Evolutionary conservation across 2,329 filamentous ascomycete genomes (phyloP).

Genomic region (Pseudogymnoascus sp.): DNA sequence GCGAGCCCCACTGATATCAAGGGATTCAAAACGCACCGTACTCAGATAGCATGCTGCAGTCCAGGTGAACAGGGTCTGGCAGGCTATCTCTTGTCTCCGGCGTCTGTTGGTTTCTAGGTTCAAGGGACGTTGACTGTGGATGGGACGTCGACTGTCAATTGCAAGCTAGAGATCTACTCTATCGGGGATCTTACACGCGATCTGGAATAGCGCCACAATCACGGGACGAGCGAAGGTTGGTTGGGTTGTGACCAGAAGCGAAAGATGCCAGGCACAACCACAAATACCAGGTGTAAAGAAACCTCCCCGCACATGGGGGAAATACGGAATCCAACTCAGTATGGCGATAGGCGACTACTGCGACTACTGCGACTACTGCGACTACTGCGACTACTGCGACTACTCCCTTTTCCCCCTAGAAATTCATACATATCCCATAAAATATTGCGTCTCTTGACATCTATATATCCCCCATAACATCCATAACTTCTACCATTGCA

Average conservation of each 20-base stretch:
- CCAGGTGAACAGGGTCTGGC: background rate
- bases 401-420: background rate
- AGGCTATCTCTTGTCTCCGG: background rate
- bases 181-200: slow-evolving; percentile 7
- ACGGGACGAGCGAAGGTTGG: slow-evolving; percentile 2
- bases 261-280: slow-evolving; percentile 3
- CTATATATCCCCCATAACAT: background rate
- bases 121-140: slow-evolving; percentile 2
- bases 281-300: background rate
- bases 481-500: background rate
- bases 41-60: background rate
- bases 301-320: background rate
- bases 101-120: background rate
- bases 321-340: background rate
- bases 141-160: slow-evolving; percentile 1
- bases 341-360: background rate
- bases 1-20: slow-evolving; percentile 1
- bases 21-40: slow-evolving; percentile 3
- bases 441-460: background rate
- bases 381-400: background rate
- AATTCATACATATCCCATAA: background rate
- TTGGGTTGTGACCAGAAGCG: background rate
- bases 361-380: background rate
- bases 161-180: slow-evolving; percentile 7
- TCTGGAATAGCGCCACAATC: slow-evolving; percentile 7